Evolutionary conservation across 768 basidiomycete species (phyloP), one percentile per base, ranked within the genome.

Genomic region (Melanogaster broomeanus): DNA sequence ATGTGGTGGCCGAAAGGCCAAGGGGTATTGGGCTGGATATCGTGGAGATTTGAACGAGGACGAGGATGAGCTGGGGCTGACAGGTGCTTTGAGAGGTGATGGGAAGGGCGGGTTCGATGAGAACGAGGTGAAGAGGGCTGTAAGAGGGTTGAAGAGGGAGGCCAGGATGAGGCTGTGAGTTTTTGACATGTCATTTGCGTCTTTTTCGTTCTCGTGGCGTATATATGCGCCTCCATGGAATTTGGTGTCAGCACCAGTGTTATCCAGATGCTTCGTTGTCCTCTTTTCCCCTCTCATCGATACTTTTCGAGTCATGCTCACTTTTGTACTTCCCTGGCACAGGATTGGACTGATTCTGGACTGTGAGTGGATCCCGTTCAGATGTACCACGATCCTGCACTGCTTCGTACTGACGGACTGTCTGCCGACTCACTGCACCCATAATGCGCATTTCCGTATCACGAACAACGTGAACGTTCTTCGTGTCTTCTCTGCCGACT

Each of bases 151-250:
- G 56, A 78, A 74, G 42, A 77, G 83, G 62, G 85, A 89, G 45
- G 84, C 85, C 30, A 73, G 87, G 53, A 88, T 84, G 84, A 74
- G 86, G 59, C 56, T 92, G 89, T 90, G 59, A 75, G 89, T 75
- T 15, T 10, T 18, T 45, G 19, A 5, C 40, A 11, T 40, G 34
- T 19, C 3, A 34, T 34, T 41, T 31, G 25, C 22, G 6, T 42
- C 4, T 16, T 9, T 7, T 27, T 16, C 31, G 16, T 18, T 42
- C 4, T 19, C 25, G 22, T n/a, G 31, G 43, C 37, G 19, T 31
- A 41, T 21, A 39, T n/a, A 27, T 28, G 19, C 41, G 22, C 15
- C 13, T 38, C 15, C 35, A 9, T 46, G 18, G 28, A 16, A 13
- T 27, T 21, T 16, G 33, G 46, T 22, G 11, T 16, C n/a, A 21